Conservation (phyloP, 176 grass and related monocot genomes). For the Poa pratensis region DNA sequence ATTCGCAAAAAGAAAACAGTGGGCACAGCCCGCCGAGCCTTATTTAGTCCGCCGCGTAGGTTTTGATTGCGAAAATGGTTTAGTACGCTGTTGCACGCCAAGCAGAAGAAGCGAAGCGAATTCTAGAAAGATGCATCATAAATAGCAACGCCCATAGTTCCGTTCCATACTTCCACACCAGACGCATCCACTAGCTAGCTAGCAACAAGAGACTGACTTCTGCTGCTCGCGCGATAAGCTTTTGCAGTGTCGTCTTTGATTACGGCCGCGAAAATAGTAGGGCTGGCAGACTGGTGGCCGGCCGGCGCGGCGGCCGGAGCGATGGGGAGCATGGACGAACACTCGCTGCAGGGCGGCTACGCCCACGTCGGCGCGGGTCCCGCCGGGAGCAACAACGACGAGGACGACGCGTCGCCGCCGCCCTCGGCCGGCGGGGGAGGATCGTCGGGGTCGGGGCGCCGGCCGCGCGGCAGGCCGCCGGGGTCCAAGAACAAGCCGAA, state of each 20-base stretch:
- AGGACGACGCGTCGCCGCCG: slow-evolving; percentile 52
- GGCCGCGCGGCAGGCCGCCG: slow-evolving; percentile 79
- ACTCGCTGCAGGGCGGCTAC: slow-evolving; percentile 48
- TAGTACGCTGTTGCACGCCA: background rate
- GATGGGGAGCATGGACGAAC: slow-evolving; percentile 72
- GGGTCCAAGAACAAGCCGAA: slow-evolving; percentile 97
- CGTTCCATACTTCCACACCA: slow-evolving; percentile 3
- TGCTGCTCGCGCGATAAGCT: background rate
- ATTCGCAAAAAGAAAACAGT: too few species aligned
- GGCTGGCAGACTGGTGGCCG: slow-evolving; percentile 90
- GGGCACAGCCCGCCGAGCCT: background rate
- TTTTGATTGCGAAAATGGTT: background rate
- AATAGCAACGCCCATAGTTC: slow-evolving; percentile 35
- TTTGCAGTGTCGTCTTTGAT: background rate
- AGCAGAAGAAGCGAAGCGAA: background rate
- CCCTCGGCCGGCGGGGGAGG: slow-evolving; percentile 22
- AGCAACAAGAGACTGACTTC: background rate
- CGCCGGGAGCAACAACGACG: slow-evolving; percentile 54
- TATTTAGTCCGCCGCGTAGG: background rate
- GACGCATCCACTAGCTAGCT: background rate
- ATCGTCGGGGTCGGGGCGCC: slow-evolving; percentile 27
- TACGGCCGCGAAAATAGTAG: slow-evolving; percentile 52
- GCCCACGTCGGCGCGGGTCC: slow-evolving; percentile 29
- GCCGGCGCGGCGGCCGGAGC: slow-evolving; percentile 52
- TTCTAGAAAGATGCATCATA: slow-evolving; percentile 25